These are phyloP conservation scores for Monosporascus ibericus DNA, from an alignment of 2,329 filamentous ascomycete species.

Conservation along the genomic window DNA sequence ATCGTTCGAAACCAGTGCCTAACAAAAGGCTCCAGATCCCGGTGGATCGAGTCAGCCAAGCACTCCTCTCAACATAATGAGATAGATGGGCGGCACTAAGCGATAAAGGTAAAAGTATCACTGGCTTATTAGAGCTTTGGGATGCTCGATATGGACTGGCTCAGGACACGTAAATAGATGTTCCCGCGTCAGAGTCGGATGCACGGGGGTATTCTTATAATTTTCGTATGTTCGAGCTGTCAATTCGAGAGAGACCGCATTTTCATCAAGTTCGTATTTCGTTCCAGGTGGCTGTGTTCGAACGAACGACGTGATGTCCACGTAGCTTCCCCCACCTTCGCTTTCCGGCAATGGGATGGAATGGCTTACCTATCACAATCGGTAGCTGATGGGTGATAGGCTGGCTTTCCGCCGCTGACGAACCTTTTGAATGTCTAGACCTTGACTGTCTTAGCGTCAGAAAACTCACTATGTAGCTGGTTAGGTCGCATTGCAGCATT, in stretches of 20 bases:
- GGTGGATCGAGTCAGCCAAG: neutral
- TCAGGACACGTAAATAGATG: too few relatives aligned
- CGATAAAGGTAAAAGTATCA: too few relatives aligned
- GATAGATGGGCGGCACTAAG: neutral
- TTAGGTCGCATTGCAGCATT: too few relatives aligned
- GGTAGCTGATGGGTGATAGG: neutral
- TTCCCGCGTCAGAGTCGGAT: neutral
- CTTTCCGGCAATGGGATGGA: neutral
- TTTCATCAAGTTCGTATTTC: neutral
- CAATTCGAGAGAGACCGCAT: neutral
- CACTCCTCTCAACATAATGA: neutral
- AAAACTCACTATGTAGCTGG: too few relatives aligned
- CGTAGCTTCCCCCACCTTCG: neutral
- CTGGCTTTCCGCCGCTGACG: too few relatives aligned
- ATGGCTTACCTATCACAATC: neutral
- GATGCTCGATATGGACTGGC: too few relatives aligned
- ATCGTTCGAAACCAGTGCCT: neutral
- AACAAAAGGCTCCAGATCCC: neutral
- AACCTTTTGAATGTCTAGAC: too few relatives aligned
- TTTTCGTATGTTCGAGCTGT: neutral
- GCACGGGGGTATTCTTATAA: neutral
- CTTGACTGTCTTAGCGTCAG: too few relatives aligned
- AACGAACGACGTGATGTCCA: neutral
- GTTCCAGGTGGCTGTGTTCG: neutral
- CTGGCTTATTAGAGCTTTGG: too few relatives aligned